Base-by-base conservation (phyloP, 208 protist genomes). In the Tetramitus jugosus region DNA sequence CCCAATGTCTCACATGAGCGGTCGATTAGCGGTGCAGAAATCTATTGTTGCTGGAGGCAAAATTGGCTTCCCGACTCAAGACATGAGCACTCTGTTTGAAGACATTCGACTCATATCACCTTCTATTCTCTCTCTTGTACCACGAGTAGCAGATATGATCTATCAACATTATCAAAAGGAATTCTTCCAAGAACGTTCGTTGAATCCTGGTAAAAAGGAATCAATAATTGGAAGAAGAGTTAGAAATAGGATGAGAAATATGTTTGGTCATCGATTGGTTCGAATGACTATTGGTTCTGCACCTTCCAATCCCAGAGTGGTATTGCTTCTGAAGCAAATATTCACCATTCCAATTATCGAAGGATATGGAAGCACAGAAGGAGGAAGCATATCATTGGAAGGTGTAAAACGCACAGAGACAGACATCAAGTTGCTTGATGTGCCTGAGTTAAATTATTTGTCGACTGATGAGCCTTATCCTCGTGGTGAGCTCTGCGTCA, bases 381-480 rank as follows among this genome's bases (percentile, higher is more conserved):
- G 17, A n/a, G 68, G 68, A 35, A n/a, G 43, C 0, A 75, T 75
- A 3, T 40, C 60, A 29, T 40, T 40, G 26, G 45, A 75, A 40
- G 31, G 31, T 1, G 3, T 26, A 49, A 1, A 60, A 23, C 33
- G 26, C 35, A 17, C 35, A 6, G 13, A 23, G 7, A 52, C 43
- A 3, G 61, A 92, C 62, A 33, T 91, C 42, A 91, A 91, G 81
- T 77, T 94, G 0, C 76, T 86, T 7, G 85, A 89, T 61, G 82
- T 91, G 0, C 83, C 91, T 20, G 86, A 92, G 14, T 89, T 91
- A 81, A 82, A 85, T 39, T 92, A 94, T 74, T 84, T 78, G 17
- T 39, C 71, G 0, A 87, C 43, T 7, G 86, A 84, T n/a, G 67
- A 75, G 65, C 78, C 78, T 39, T 74, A 61, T 76, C 86, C 84